Evolutionary conservation across 2,329 filamentous ascomycete genomes (phyloP), one percentile per base, ranked within the genome.

Genomic region (Aspergillus glaucus): DNA sequence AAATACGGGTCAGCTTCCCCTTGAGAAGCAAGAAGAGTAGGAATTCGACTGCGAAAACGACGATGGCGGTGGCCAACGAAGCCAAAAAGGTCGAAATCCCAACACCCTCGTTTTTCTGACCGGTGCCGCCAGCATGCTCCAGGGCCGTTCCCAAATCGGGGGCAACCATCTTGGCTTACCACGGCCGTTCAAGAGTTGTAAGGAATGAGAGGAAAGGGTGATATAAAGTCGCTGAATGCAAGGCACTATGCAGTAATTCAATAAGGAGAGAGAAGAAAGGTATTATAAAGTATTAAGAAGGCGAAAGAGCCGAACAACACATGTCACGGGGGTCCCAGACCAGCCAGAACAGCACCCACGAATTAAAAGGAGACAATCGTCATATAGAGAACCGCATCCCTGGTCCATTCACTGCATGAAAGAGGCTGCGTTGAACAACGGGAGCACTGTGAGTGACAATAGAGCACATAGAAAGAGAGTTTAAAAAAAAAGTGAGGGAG

Each of bases 1-100:
- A 95, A 52, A 95, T 94, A 53, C 89, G 79, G 2, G 84, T 83
- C 32, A 95, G 71, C 55, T 88, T 91, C 50, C 88, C 85, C 55
- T 89, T 84, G 39, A 95, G 72, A 1, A 93, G 59, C 6, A 89
- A 66, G 65, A 95, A 95, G n/a, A 86, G 62, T 9, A 84, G 62
- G 32, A 89, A 73, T 63, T 82, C 76, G 4, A 84, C 69, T 1
- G 74, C 77, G 52, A 87, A 88, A 48, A 87, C 68, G 15, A 80
- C 68, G 43, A 85, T 63, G 62, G 83, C 83, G 44, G 81, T 78
- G 32, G 74, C 76, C 54, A 88, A 63, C 39, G 85, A 85, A 45
- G 85, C 81, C 32, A 87, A 60, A 56, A 88, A 88, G n/a, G 79
- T 71, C 41, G 62, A 59, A 42, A 72, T 59, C 1, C 62, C 63